phyloP scores from a whole-genome alignment of 2,329 filamentous ascomycete genomes.

The Sarocladium oryzae region DNA sequence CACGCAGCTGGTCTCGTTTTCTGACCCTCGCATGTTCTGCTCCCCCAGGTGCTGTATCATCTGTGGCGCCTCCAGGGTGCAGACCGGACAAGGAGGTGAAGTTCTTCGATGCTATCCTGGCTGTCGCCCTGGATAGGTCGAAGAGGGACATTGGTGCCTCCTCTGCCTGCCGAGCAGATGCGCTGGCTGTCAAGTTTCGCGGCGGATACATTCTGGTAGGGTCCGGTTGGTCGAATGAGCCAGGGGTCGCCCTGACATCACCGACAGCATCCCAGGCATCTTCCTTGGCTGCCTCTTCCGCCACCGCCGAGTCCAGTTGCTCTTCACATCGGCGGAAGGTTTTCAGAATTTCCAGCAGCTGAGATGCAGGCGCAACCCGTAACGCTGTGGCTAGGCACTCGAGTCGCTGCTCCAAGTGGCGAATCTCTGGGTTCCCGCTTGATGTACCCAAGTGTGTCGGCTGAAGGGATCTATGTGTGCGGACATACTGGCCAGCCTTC shows the following conservation, averaged over 20 bases:
- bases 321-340: slow-evolving; percentile 73
- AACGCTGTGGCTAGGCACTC: slow-evolving; percentile 73
- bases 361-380: slow-evolving; percentile 61
- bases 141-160: slow-evolving; percentile 61
- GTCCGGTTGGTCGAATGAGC: slow-evolving; percentile 38
- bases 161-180: slow-evolving; percentile 32
- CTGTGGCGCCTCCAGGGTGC: slow-evolving; percentile 24
- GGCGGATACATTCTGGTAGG: slow-evolving; percentile 19
- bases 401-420: slow-evolving; percentile 73
- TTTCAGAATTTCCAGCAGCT: slow-evolving; percentile 68
- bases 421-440: slow-evolving; percentile 54
- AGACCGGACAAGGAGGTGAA: slow-evolving; percentile 49
- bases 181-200: slow-evolving; percentile 28
- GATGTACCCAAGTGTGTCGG: slow-evolving; percentile 56
- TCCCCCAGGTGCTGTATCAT: slow-evolving; percentile 17
- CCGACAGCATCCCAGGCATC: slow-evolving; percentile 63
- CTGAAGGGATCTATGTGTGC: slow-evolving; percentile 43
- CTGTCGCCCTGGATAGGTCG: slow-evolving; percentile 56
- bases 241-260: slow-evolving; percentile 51
- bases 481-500: slow-evolving; percentile 68
- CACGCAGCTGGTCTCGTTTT: slow-evolving; percentile 65
- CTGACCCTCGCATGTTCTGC: slow-evolving; percentile 40
- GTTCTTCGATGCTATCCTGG: slow-evolving; percentile 52
- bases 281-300: slow-evolving; percentile 61
- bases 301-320: slow-evolving; percentile 61